These are phyloP conservation scores for Colletotrichum camelliae DNA, from an alignment of 2,329 filamentous ascomycete genomes.

Conservation along the genomic window DNA sequence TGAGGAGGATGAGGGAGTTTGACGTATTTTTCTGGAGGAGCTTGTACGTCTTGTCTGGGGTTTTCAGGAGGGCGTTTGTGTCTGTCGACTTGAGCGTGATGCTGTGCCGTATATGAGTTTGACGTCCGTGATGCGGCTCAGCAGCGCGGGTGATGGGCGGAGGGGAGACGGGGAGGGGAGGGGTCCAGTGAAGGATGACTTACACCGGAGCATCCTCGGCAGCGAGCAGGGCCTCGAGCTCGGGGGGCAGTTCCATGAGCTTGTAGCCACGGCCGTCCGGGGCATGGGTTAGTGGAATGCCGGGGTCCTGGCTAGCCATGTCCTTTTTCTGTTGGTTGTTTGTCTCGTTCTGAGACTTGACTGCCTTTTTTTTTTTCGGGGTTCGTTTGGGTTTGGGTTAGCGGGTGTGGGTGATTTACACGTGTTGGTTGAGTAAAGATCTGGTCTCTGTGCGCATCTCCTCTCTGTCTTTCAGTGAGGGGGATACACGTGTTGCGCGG, in stretches of 20 bases:
- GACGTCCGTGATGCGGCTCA: background rate
- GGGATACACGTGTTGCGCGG: background rate
- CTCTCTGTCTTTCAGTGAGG: background rate
- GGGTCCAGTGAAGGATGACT: slow-evolving; percentile 23
- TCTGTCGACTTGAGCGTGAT: slow-evolving; percentile 55
- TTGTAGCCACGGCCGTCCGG: slow-evolving; percentile 59
- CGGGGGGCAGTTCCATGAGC: slow-evolving; percentile 66
- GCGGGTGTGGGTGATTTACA: background rate
- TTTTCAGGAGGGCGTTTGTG: slow-evolving; percentile 55
- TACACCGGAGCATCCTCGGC: slow-evolving; percentile 59
- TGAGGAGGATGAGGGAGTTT: slow-evolving; percentile 66
- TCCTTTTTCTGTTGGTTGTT: background rate
- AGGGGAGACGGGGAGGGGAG: background rate
- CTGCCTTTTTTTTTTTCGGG: background rate
- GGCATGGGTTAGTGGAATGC: slow-evolving; percentile 56
- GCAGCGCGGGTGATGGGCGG: background rate
- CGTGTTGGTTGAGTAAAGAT: background rate
- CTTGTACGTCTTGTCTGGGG: slow-evolving; percentile 58
- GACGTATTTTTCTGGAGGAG: slow-evolving; percentile 72
- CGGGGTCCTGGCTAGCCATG: slow-evolving; percentile 54
- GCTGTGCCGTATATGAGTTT: slow-evolving; percentile 31
- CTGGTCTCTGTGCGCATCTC: background rate
- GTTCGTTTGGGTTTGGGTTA: background rate
- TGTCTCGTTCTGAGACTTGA: background rate
- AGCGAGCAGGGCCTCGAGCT: slow-evolving; percentile 61